Evolutionary conservation across 139 green algal genomes (phyloP).

Genomic region (Volvox reticuliferus): DNA sequence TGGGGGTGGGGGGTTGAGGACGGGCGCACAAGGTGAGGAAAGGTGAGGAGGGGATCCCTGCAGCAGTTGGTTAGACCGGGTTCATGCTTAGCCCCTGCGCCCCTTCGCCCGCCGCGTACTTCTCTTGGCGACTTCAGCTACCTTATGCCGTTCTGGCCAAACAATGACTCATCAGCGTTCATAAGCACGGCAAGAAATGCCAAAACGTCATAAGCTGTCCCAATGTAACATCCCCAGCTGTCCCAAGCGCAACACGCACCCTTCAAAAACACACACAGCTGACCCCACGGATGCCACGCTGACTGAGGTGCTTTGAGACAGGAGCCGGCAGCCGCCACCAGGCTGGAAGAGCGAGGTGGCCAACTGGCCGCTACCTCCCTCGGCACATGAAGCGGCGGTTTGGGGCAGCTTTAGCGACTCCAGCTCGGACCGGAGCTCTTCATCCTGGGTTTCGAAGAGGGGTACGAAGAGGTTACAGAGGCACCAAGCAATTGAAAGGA

Average conservation of each 20-base stretch:
- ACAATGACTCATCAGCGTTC: too few relatives aligned
- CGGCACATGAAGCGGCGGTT: not conserved
- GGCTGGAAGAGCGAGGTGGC: not conserved
- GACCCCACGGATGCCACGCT: constrained; percentile 25
- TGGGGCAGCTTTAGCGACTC: not conserved
- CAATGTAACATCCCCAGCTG: too few relatives aligned
- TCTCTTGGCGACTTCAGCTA: too few relatives aligned
- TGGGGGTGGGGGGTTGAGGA: not conserved
- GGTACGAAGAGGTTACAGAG: too few relatives aligned
- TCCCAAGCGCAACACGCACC: not conserved
- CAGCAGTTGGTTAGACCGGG: too few relatives aligned
- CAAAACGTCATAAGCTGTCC: too few relatives aligned
- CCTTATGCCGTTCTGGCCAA: too few relatives aligned
- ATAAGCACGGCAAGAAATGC: too few relatives aligned
- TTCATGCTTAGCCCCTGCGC: too few relatives aligned
- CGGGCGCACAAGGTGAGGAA: not conserved
- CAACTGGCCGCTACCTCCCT: not conserved
- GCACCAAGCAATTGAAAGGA: too few relatives aligned
- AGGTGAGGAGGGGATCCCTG: too few relatives aligned
- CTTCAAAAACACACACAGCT: constrained; percentile 28
- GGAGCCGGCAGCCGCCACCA: constrained; percentile 42
- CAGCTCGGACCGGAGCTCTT: constrained; percentile 24
- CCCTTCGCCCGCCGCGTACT: too few relatives aligned
- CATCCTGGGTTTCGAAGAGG: constrained; percentile 7
- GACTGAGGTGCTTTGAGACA: not conserved